Percentiles rank a stretch among this genome's conserved stretches.
phyloP scores from a whole-genome alignment of 495 filamentous ascomycete species.

The Xylaria venustula region DNA sequence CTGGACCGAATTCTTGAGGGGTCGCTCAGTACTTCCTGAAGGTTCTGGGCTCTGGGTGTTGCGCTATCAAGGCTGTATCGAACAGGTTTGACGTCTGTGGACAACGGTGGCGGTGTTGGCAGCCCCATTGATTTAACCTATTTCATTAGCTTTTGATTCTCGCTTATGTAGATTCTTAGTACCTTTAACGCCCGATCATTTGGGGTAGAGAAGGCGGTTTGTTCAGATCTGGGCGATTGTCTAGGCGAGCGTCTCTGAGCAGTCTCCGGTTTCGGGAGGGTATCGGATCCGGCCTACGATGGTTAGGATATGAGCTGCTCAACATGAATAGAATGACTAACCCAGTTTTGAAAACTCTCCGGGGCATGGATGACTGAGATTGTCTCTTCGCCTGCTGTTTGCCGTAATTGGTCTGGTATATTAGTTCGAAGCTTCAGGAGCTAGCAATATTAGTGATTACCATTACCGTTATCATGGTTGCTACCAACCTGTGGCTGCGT shows the following conservation, averaged over 20 bases:
- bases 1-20: constrained; percentile 42
- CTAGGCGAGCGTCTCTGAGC: constrained; percentile 28
- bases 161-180: constrained; percentile 8
- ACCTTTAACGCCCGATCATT: constrained; percentile 37
- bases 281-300: constrained; percentile 5
- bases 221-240: constrained; percentile 20
- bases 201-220: constrained; percentile 25
- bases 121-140: constrained; percentile 40
- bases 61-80: constrained; percentile 64
- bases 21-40: constrained; percentile 60
- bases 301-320: neutral
- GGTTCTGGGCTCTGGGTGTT: constrained; percentile 80
- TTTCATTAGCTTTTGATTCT: constrained; percentile 19
- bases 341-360: constrained; percentile 73
- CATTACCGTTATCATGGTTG: constrained; percentile 22
- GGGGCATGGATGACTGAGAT: constrained; percentile 88
- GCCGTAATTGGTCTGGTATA: constrained; percentile 50
- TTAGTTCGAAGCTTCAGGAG: constrained; percentile 63
- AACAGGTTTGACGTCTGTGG: constrained; percentile 65
- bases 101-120: constrained; percentile 60
- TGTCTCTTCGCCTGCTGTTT: constrained; percentile 65
- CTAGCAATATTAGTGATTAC: constrained; percentile 19
- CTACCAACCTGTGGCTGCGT: constrained; percentile 30
- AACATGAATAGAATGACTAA: constrained; percentile 38
- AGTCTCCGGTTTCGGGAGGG: constrained; percentile 33